Percentiles rank a stretch among this genome's conserved stretches.
phyloP scores from a whole-genome alignment of 164 flowering plant genomes.

The Magnolia changhungtana region DNA sequence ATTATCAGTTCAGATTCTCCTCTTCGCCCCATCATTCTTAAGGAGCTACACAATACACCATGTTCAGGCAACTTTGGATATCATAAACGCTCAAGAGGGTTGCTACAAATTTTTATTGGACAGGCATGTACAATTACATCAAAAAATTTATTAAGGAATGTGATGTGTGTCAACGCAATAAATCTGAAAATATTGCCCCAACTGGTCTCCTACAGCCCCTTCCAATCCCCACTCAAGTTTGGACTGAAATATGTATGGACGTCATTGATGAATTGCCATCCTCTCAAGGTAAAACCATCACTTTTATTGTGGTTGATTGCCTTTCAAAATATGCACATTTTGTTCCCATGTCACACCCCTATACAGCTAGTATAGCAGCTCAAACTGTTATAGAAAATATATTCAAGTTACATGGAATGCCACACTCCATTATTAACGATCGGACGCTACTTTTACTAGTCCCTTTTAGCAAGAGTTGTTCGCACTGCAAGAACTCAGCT shows the following conservation, averaged over 20 bases:
- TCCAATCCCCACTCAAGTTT: background rate
- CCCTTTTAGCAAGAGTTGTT: slow-evolving; percentile 16
- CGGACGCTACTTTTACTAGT: slow-evolving; percentile 3
- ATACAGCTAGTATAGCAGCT: background rate
- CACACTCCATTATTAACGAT: slow-evolving; percentile 12
- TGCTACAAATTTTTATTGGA: background rate
- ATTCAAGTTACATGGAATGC: slow-evolving; percentile 11
- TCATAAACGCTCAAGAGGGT: background rate
- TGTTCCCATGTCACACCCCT: background rate
- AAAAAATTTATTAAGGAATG: background rate
- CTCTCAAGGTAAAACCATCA: background rate
- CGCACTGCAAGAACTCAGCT: background rate
- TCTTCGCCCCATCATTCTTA: no score
- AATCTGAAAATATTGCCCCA: background rate
- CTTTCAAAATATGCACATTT: slow-evolving; percentile 13
- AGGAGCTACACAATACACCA: no score
- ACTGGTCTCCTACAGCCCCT: slow-evolving; percentile 14
- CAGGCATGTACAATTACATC: background rate
- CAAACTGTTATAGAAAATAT: background rate
- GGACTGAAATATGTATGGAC: slow-evolving; percentile 11
- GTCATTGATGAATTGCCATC: slow-evolving; percentile 10
- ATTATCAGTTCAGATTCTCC: no score
- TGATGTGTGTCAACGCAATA: slow-evolving; percentile 3
- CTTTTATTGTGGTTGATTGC: background rate
- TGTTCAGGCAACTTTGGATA: background rate